Evolutionary conservation across 2,329 filamentous ascomycete species (phyloP).

Genomic region (Fusarium papillatum): DNA sequence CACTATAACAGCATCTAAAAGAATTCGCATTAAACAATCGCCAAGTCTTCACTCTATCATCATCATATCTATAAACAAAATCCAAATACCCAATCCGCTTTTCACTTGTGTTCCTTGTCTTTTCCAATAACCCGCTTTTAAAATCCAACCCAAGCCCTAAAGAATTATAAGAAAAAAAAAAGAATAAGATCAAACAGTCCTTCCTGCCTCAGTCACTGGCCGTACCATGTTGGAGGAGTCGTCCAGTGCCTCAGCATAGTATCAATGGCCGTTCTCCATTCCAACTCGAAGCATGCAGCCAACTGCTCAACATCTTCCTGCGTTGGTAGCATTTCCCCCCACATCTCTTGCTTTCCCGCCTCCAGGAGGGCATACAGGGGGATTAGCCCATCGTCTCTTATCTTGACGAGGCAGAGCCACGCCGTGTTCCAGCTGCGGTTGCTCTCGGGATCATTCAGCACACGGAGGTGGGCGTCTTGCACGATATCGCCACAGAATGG

Average conservation of each 20-base stretch:
- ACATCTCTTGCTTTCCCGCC: conserved; percentile 76
- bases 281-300: conserved; percentile 71
- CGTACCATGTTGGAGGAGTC: conserved; percentile 67
- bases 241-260: conserved; percentile 80
- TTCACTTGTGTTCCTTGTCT: background rate
- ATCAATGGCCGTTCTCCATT: conserved; percentile 76
- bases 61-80: background rate
- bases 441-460: conserved; percentile 73
- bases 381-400: conserved; percentile 73
- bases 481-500: conserved; percentile 76
- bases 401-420: conserved; percentile 78
- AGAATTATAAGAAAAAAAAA: background rate
- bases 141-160: background rate
- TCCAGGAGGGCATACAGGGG: conserved; percentile 71
- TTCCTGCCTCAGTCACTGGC: background rate
- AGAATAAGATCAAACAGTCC: background rate
- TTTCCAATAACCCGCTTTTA: background rate
- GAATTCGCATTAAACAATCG: background rate
- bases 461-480: conserved; percentile 74
- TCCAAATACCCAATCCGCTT: background rate
- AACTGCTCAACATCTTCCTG: conserved; percentile 70
- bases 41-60: background rate
- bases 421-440: conserved; percentile 83
- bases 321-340: conserved; percentile 71
- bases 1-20: background rate